Conservation (phyloP, 2,329 filamentous ascomycete genomes). For the Exutisphaerella laricina region DNA sequence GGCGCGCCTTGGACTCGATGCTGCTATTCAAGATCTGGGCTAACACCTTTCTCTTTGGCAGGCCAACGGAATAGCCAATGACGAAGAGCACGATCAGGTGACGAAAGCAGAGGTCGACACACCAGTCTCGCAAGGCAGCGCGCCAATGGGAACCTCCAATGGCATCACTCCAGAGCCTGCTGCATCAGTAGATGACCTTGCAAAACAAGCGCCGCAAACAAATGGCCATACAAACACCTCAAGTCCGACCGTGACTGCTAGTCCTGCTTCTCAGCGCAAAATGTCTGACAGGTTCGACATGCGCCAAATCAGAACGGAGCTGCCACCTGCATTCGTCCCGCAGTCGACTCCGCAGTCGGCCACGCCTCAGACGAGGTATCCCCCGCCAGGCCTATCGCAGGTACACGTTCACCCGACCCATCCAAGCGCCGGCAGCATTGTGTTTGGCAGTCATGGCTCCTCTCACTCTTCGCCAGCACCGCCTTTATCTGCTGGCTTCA, state of each 20-base stretch:
- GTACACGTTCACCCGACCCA: constrained; percentile 19
- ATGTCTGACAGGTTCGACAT: constrained; percentile 23
- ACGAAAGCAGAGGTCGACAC: constrained; percentile 8
- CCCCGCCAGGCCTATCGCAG: constrained; percentile 7
- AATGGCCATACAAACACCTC: constrained; percentile 11
- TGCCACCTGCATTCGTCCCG: constrained; percentile 31
- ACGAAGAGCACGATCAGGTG: background rate
- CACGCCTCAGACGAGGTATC: constrained; percentile 15
- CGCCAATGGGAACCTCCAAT: constrained; percentile 14
- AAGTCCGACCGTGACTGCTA: constrained; percentile 7
- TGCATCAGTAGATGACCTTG: constrained; percentile 1
- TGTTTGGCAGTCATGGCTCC: constrained; percentile 36
- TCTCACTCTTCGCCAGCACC: constrained; percentile 36
- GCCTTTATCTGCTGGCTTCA: constrained; percentile 22
- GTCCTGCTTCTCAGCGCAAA: constrained; percentile 17
- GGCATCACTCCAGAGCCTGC: constrained; percentile 12
- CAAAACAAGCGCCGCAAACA: constrained; percentile 2
- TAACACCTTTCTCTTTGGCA: too few species aligned
- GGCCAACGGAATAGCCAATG: background rate
- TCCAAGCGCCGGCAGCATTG: constrained; percentile 29
- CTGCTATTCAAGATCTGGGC: too few species aligned
- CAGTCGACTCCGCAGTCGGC: constrained; percentile 22
- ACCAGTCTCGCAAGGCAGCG: constrained; percentile 18
- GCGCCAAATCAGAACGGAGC: constrained; percentile 26
- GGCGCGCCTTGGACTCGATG: too few species aligned